Conservation (phyloP, 331 rosid species). For the Acacia pycnantha region DNA sequence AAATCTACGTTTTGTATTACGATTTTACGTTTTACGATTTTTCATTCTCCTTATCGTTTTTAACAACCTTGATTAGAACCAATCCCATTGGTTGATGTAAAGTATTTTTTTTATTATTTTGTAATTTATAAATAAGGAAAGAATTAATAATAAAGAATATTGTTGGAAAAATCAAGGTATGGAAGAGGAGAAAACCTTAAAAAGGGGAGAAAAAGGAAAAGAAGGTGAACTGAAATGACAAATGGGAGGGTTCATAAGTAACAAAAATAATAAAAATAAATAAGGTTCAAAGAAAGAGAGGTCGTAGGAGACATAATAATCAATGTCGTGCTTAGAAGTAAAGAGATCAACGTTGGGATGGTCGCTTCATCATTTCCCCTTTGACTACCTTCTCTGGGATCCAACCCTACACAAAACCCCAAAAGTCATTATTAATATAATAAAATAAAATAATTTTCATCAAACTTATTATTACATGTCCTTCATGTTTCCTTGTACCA, state of each 20-base stretch:
- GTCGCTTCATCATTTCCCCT: slow-evolving; percentile 30
- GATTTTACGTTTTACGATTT: too few relatives aligned
- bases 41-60: too few relatives aligned
- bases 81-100: too few relatives aligned
- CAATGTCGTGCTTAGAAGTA: background rate
- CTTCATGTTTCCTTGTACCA: too few relatives aligned
- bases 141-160: too few relatives aligned
- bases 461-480: background rate
- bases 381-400: slow-evolving; percentile 28
- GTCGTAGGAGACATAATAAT: background rate
- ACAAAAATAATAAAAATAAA: background rate
- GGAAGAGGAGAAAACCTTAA: background rate
- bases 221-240: too few relatives aligned
- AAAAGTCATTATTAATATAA: background rate
- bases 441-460: background rate
- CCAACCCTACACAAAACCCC: background rate
- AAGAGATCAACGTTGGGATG: slow-evolving; percentile 33
- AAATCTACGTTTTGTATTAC: too few relatives aligned
- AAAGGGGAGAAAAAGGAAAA: background rate
- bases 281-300: background rate
- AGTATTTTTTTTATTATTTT: too few relatives aligned
- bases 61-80: too few relatives aligned
- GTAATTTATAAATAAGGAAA: too few relatives aligned
- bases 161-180: too few relatives aligned
- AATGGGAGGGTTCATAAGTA: background rate